Conservation (phyloP, 176 grass and related monocot genomes). For the Saccharum spontaneum region DNA sequence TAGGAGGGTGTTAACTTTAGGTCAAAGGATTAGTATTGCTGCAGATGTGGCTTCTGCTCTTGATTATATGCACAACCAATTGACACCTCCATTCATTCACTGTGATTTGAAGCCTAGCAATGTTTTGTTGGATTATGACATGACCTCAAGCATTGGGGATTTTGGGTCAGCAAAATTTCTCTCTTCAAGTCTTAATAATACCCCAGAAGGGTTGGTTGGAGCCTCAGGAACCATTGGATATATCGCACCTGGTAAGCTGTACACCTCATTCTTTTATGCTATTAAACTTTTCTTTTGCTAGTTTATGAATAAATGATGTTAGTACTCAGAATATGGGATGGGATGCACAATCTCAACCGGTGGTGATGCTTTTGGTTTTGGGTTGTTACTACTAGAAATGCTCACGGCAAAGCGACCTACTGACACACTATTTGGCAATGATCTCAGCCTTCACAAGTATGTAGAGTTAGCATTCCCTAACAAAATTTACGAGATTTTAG, state of each 20-base stretch:
- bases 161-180: conserved; percentile 42
- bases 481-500: not conserved
- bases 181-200: not conserved
- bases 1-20: conserved; percentile 23
- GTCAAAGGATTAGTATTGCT: conserved; percentile 31
- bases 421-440: not conserved
- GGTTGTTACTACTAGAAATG: conserved; percentile 24
- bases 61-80: conserved; percentile 45
- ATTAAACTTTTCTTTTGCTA: not conserved
- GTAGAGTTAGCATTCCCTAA: not conserved
- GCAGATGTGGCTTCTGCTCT: conserved; percentile 31
- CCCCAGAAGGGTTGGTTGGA: not conserved
- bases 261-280: not conserved
- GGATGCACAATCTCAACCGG: conserved; percentile 16
- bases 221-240: conserved; percentile 38
- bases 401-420: conserved; percentile 11
- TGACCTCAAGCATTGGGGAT: conserved; percentile 37
- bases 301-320: not conserved
- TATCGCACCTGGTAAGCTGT: conserved; percentile 32
- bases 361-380: conserved; percentile 18
- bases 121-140: conserved; percentile 45
- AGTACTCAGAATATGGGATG: conserved; percentile 27
- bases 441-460: not conserved
- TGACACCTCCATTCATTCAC: conserved; percentile 30
- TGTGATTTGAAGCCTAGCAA: conserved; percentile 37